Conservation (phyloP, 2,329 filamentous ascomycete genomes). For the Botrytis elliptica region DNA sequence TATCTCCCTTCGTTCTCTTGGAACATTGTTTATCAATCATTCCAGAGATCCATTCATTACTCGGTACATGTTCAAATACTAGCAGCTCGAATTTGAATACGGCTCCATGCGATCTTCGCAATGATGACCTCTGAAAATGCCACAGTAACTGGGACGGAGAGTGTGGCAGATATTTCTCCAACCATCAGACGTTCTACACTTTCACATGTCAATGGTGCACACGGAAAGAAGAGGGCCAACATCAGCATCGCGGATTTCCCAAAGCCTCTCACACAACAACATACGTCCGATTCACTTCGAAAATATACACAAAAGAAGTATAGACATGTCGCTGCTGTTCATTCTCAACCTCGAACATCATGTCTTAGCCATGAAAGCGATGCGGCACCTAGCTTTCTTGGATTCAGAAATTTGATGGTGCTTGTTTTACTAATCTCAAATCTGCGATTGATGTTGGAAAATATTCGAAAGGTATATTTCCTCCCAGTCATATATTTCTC, state of each 20-base stretch:
- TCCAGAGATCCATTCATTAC: neutral
- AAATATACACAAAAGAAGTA: constrained; percentile 62
- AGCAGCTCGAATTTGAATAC: neutral
- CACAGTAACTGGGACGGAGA: constrained; percentile 30
- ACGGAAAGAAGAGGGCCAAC: constrained; percentile 18
- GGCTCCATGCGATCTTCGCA: constrained; percentile 2
- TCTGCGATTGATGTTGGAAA: constrained; percentile 90
- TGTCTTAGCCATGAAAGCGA: constrained; percentile 82
- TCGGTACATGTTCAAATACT: neutral
- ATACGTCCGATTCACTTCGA: constrained; percentile 19
- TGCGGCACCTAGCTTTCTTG: constrained; percentile 76
- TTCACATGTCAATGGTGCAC: constrained; percentile 30
- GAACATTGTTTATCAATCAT: neutral
- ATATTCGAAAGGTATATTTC: constrained; percentile 42
- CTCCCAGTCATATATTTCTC: neutral
- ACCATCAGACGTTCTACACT: constrained; percentile 30
- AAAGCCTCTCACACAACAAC: constrained; percentile 32
- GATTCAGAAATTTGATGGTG: constrained; percentile 95
- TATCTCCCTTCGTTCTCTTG: neutral
- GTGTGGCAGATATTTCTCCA: constrained; percentile 18
- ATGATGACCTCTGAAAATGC: constrained; percentile 33
- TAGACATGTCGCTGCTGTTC: constrained; percentile 86
- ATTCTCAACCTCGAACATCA: constrained; percentile 69
- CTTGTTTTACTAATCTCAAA: constrained; percentile 92
- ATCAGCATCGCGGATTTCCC: constrained; percentile 25